Base-by-base conservation (phyloP, 805 yeast genomes). In the Candida germanica region DNA sequence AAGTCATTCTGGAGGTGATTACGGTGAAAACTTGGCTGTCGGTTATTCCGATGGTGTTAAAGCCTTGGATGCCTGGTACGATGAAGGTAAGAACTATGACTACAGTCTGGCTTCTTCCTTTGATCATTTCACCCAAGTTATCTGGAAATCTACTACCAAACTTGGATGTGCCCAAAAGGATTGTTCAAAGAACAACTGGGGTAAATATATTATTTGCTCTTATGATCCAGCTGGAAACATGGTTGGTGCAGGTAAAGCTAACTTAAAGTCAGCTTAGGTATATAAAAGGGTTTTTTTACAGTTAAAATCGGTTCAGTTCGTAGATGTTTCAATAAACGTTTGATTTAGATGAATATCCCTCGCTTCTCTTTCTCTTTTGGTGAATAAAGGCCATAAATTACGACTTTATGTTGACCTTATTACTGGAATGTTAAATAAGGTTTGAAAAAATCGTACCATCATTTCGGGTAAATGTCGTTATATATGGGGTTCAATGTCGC, bases 211-310 rank as follows among this genome's bases (percentile, higher is more conserved):
- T 38, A 75, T 84, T 43, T 87, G 96, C 59, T 77, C 81, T 35
- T 87, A 88, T 46, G 64, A 69, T 51, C 79, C 87, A 13, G 75
- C 83, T 25, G 96, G 96, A 50, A 87, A 87, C 63, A 54, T 71
- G 35, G 60, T 69, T 33, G 80, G 84, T 38, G 52, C 66, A 35
- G 47, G 47, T 19, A 36, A 35, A 10, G 35, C 43, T 22, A 55
- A 55, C 36, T 42, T 53, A 22, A n/a, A n/a, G n/a, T n/a, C n/a
- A n/a, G n/a, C n/a, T n/a, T n/a, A n/a, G n/a, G n/a, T n/a, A n/a
- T n/a, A 11, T 25, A 12, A 25, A 11, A 9, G n/a, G 14, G 7
- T 10, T 8, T 7, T 25, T 12, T 25, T 25, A 9, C n/a, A 13
- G n/a, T 25, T 25, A 9, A n/a, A n/a, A n/a, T n/a, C 7, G 14